These are phyloP conservation scores for Silene latifolia DNA, from an alignment of 148 eudicot species.

Conservation along the genomic window DNA sequence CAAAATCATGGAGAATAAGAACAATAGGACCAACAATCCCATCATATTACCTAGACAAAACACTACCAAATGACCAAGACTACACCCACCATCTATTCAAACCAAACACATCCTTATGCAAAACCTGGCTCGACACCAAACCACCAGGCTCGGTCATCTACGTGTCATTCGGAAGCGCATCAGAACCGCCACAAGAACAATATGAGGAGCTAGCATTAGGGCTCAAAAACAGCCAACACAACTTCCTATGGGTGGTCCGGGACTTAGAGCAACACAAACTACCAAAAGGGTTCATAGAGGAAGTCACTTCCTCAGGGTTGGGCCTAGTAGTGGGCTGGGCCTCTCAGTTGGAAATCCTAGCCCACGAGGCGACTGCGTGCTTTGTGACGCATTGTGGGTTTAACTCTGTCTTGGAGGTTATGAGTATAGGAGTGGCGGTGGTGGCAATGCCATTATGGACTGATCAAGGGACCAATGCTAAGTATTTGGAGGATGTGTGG, in stretches of 20 bases:
- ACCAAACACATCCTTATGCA: conserved; percentile 27
- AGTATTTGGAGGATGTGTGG: conserved; percentile 62
- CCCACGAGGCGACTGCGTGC: conserved; percentile 45
- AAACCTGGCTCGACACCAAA: conserved; percentile 46
- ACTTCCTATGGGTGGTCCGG: conserved; percentile 64
- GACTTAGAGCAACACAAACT: conserved; percentile 31
- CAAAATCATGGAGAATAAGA: conserved; percentile 32
- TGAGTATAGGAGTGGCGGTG: conserved; percentile 58
- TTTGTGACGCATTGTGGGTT: conserved; percentile 65
- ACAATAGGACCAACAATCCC: conserved; percentile 66
- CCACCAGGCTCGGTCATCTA: conserved; percentile 51
- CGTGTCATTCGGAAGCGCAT: conserved; percentile 59
- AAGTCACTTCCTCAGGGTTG: conserved; percentile 4
- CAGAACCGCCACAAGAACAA: conserved; percentile 28
- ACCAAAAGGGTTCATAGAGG: conserved; percentile 30
- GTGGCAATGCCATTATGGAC: conserved; percentile 54
- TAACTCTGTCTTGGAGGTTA: conserved; percentile 52
- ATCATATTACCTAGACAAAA: conserved; percentile 49
- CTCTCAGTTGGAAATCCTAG: conserved; percentile 51
- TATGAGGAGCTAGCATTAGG: conserved; percentile 52
- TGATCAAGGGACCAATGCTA: conserved; percentile 57
- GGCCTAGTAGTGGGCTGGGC: conserved; percentile 57
- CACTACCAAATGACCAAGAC: conserved; percentile 42
- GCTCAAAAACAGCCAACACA: conserved; percentile 22
- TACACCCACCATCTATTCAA: conserved; percentile 44